Conservation (phyloP, 306 rosid species). For the apple (Malus domestica) region DNA sequence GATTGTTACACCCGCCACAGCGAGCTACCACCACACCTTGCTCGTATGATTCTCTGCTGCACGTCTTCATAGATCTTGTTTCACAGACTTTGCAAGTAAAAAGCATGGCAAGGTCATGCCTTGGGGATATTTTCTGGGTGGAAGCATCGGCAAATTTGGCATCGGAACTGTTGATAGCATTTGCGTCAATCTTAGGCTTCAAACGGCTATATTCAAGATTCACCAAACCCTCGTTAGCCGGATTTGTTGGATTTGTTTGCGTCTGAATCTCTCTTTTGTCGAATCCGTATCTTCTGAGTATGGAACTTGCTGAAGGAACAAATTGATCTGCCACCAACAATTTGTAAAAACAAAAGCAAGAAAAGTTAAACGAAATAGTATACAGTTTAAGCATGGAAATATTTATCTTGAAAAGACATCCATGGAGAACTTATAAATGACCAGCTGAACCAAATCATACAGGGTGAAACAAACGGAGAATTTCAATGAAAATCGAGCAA, state of each 20-base stretch:
- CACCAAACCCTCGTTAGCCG: slow-evolving; percentile 25
- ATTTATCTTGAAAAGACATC: neutral
- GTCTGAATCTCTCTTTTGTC: slow-evolving; percentile 31
- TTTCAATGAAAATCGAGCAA: neutral
- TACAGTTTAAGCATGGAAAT: neutral
- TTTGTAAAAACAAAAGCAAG: neutral
- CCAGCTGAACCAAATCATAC: neutral
- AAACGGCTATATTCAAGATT: slow-evolving; percentile 17
- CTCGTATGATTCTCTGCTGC: slow-evolving; percentile 71
- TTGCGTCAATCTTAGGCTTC: slow-evolving; percentile 14
- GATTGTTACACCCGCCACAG: slow-evolving; percentile 72
- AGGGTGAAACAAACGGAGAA: neutral
- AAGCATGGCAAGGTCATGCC: slow-evolving; percentile 90
- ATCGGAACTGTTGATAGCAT: slow-evolving; percentile 11
- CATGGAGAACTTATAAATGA: neutral
- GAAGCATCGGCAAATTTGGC: slow-evolving; percentile 40
- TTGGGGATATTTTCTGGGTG: slow-evolving; percentile 57
- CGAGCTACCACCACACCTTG: slow-evolving; percentile 85
- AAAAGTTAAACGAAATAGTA: neutral
- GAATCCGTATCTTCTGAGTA: slow-evolving; percentile 29
- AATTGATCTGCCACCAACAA: slow-evolving; percentile 38
- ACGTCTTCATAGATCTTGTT: slow-evolving; percentile 76
- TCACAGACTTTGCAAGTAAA: slow-evolving; percentile 93
- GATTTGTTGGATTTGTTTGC: slow-evolving; percentile 26
- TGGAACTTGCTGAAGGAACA: slow-evolving; percentile 27